phyloP scores from a whole-genome alignment of 352 stramenopile species.

The Phytophthora chlamydospora region DNA sequence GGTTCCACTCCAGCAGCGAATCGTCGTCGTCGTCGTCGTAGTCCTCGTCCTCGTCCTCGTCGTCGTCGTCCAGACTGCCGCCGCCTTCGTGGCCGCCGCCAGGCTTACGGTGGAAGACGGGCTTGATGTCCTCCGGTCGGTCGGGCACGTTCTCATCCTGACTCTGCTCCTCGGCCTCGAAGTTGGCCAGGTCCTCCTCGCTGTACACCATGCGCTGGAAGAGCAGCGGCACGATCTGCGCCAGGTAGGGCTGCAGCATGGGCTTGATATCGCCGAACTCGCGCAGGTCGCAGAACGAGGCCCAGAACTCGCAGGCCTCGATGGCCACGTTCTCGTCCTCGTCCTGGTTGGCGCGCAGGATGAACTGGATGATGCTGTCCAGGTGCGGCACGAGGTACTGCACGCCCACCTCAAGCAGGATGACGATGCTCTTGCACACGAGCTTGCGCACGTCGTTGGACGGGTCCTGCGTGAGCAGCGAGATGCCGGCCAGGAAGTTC shows the following conservation, averaged over 20 bases:
- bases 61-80: slow-evolving; percentile 56
- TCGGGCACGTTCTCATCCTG: slow-evolving; percentile 90
- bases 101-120: slow-evolving; percentile 79
- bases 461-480: slow-evolving; percentile 84
- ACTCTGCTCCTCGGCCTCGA: slow-evolving; percentile 91
- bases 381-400: slow-evolving; percentile 91
- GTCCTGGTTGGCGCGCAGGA: slow-evolving; percentile 88
- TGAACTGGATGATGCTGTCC: slow-evolving; percentile 93
- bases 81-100: slow-evolving; percentile 31
- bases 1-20: slow-evolving; percentile 95
- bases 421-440: slow-evolving; percentile 92
- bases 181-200: slow-evolving; percentile 90
- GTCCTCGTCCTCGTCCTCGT: slow-evolving; percentile 90
- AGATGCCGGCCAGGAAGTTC: slow-evolving; percentile 89
- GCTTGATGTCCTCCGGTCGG: slow-evolving; percentile 91
- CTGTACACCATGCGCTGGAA: slow-evolving; percentile 96
- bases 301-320: slow-evolving; percentile 93
- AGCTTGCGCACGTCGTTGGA: slow-evolving; percentile 83
- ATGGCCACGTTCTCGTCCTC: slow-evolving; percentile 85
- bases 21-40: slow-evolving; percentile 92
- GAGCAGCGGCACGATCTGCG: slow-evolving; percentile 92
- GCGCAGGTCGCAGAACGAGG: slow-evolving; percentile 89
- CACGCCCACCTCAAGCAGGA: slow-evolving; percentile 88
- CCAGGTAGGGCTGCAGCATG: slow-evolving; percentile 84
- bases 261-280: slow-evolving; percentile 93